Percentiles rank a stretch among this genome's conserved stretches.
phyloP scores from a whole-genome alignment of 164 flowering plant genomes.

The Sextonia rubra region DNA sequence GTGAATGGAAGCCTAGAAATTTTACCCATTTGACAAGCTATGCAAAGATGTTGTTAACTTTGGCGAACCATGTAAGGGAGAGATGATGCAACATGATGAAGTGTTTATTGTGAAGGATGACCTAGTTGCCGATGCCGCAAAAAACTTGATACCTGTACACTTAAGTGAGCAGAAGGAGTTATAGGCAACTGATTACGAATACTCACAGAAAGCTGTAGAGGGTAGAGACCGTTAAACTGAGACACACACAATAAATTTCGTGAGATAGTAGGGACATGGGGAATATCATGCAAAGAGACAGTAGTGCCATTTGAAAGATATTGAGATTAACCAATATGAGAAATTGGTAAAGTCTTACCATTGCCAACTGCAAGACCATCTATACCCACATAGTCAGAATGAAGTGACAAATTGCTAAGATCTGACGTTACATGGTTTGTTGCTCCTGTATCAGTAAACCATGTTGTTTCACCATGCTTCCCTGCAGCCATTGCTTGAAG shows the following conservation, averaged over 20 bases:
- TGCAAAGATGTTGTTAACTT: neutral
- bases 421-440: neutral
- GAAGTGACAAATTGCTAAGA: neutral
- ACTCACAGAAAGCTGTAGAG: neutral
- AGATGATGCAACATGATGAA: neutral
- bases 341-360: neutral
- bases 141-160: neutral
- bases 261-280: neutral
- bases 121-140: neutral
- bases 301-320: neutral
- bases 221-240: neutral
- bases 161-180: neutral
- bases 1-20: neutral
- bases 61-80: neutral
- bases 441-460: neutral
- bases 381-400: neutral
- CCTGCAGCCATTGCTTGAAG: neutral
- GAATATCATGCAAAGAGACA: neutral
- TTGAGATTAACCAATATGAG: neutral
- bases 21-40: neutral
- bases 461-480: neutral
- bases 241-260: neutral
- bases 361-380: neutral
- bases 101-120: neutral
- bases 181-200: neutral